Base-by-base conservation (phyloP, 2,329 filamentous ascomycete species). In the Ophiocordyceps camponoti-rufipedis region DNA sequence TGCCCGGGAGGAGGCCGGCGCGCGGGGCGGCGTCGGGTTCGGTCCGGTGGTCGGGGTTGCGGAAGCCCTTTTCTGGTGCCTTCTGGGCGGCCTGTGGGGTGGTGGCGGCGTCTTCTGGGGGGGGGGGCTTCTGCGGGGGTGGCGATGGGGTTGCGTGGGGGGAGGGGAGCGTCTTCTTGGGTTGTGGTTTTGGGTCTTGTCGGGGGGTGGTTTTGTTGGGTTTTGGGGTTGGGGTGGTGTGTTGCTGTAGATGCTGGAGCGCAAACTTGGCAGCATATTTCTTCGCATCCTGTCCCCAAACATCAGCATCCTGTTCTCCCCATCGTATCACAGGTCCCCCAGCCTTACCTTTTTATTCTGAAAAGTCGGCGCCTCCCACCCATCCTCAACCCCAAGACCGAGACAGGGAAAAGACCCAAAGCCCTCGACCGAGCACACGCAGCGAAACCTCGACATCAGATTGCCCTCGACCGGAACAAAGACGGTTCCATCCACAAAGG, bases 191-290 rank as follows among this genome's bases (percentile, higher is more conserved):
- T 43, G 28, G 3, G 9, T 31, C 9, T 12, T 31, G 29, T 31
- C 29, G 4, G 29, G 29, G 29, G 8, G 29, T 10, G 10, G 5
- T 2, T 13, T 16, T 33, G 4, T 23, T 23, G 3, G 23, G 23
- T 23, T 23, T 23, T 3, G 23, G 3, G 23, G 23, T 5, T 23
- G 32, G n/a, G 31, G 13, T 7, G 13, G 43, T 10, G 44, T 12
- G 10, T 19, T 35, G 52, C 23, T 56, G 48, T 3, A 73, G 58
- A 58, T 63, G 71, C 8, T 62, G 55, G 19, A 68, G 51, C 23
- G 70, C 70, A 12, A 62, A 63, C 51, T 64, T 66, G 19, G 72
- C 71, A 1, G 73, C 72, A 49, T 68, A 73, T 48, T 67, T 62
- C 55, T 71, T 75, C 23, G 74, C 71, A 33, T 67, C 35, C 35